Evolutionary conservation across 2,329 filamentous ascomycete genomes (phyloP).

Genomic region (Penicillium griseofulvum): DNA sequence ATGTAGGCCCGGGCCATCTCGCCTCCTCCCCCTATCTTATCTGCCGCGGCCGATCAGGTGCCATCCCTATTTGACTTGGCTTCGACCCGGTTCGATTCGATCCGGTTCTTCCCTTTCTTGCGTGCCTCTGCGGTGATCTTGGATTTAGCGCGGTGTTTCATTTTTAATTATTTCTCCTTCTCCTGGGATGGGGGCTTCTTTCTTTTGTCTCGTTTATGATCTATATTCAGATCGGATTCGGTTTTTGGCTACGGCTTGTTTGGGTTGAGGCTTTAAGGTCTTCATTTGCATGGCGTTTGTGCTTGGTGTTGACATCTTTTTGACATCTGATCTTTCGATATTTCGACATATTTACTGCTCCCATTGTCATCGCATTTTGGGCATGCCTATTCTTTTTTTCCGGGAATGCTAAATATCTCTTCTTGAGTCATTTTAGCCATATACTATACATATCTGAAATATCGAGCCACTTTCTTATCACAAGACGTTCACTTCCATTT

Average conservation of each 20-base stretch:
- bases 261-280: not conserved
- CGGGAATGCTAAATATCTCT: conserved; percentile 20
- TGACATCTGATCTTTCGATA: not conserved
- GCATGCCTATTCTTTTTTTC: conserved; percentile 12
- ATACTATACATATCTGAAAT: conserved; percentile 1
- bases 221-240: conserved; percentile 7
- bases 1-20: not conserved
- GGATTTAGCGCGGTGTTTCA: conserved; percentile 35
- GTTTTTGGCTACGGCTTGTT: conserved; percentile 15
- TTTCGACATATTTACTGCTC: not conserved
- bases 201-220: conserved; percentile 9
- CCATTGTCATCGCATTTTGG: conserved; percentile 4
- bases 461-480: not conserved
- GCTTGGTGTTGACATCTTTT: conserved; percentile 17
- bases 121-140: conserved; percentile 18
- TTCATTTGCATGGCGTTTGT: conserved; percentile 32
- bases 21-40: not conserved
- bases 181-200: not conserved
- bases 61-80: not conserved
- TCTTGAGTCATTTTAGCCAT: conserved; percentile 9
- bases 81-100: not conserved
- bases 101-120: conserved; percentile 10
- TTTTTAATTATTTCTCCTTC: not conserved
- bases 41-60: not conserved
- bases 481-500: too few species aligned